These are phyloP conservation scores for Arachis stenosperma DNA, from an alignment of 306 rosid genomes.

Conservation along the genomic window DNA sequence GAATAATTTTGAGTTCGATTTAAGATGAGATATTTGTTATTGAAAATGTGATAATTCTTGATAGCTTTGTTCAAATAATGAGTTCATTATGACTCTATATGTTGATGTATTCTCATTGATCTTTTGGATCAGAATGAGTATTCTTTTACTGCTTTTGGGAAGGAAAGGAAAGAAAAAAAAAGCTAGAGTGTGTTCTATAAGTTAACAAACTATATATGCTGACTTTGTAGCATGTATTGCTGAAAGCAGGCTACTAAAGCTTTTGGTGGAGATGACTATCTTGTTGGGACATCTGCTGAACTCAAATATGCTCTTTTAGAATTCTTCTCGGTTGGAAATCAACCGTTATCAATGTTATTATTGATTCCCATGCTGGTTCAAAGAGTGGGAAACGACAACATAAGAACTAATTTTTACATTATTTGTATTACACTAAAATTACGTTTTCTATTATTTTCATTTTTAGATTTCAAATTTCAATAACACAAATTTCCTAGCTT, in stretches of 20 bases:
- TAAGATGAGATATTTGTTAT: background rate
- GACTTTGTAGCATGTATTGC: too few relatives aligned
- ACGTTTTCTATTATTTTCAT: background rate
- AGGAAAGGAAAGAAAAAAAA: too few relatives aligned
- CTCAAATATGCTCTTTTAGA: background rate
- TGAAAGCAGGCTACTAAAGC: too few relatives aligned
- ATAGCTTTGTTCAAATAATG: background rate
- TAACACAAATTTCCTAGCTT: too few relatives aligned
- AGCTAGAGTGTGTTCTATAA: too few relatives aligned
- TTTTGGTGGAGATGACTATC: too few relatives aligned
- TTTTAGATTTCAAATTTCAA: background rate
- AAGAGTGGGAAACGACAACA: slow-evolving; percentile 94
- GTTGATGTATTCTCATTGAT: background rate
- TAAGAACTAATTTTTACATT: slow-evolving; percentile 63
- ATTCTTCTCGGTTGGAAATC: slow-evolving; percentile 61
- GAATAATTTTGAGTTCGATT: too few relatives aligned
- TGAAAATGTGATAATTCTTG: background rate
- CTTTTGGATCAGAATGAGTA: slow-evolving; percentile 3
- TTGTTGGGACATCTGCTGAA: too few relatives aligned
- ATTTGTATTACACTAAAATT: background rate
- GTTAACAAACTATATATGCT: too few relatives aligned
- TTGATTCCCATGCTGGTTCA: slow-evolving; percentile 90
- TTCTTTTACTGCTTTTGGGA: background rate
- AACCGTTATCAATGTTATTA: slow-evolving; percentile 67
- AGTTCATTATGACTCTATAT: background rate